Conservation (phyloP, 2,329 filamentous ascomycete genomes). For the Mycosphaerelloides madeirae region DNA sequence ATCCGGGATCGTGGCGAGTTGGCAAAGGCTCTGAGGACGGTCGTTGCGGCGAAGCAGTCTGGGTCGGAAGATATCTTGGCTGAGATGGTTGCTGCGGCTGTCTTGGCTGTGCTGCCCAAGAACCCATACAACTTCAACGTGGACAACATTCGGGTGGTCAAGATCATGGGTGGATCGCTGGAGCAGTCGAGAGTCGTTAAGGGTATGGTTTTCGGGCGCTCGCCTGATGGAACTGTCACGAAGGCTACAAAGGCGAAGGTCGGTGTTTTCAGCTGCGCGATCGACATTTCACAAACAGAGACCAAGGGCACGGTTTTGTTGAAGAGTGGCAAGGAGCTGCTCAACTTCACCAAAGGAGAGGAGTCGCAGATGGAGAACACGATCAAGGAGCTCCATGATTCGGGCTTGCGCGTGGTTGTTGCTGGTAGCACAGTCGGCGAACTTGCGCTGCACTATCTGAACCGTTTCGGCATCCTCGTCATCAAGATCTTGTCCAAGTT, state of each 20-base stretch:
- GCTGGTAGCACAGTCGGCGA: constrained; percentile 93
- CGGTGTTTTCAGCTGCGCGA: constrained; percentile 90
- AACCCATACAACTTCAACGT: constrained; percentile 96
- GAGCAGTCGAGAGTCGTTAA: constrained; percentile 92
- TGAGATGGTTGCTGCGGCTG: constrained; percentile 76
- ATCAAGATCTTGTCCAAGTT: constrained; percentile 99
- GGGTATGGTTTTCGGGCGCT: constrained; percentile 96
- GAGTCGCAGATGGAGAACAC: constrained; percentile 83
- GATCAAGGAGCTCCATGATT: constrained; percentile 95
- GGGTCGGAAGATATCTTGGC: constrained; percentile 87
- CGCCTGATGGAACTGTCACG: constrained; percentile 86
- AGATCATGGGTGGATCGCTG: constrained; percentile 97
- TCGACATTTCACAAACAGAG: constrained; percentile 94
- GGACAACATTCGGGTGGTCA: constrained; percentile 97
- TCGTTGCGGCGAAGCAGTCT: constrained; percentile 93
- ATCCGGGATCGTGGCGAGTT: constrained; percentile 76
- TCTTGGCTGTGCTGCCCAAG: constrained; percentile 86
- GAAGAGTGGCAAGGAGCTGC: constrained; percentile 97
- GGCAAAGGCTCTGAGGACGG: constrained; percentile 90
- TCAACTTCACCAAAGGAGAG: constrained; percentile 97
- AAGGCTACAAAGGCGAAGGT: constrained; percentile 92
- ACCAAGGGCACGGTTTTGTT: constrained; percentile 97
- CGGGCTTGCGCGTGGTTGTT: constrained; percentile 83
- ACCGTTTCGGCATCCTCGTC: constrained; percentile 91
- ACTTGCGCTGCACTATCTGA: constrained; percentile 93